Base-by-base conservation (phyloP, 129 eudicot species). In the Chrysanthemum seticuspe region DNA sequence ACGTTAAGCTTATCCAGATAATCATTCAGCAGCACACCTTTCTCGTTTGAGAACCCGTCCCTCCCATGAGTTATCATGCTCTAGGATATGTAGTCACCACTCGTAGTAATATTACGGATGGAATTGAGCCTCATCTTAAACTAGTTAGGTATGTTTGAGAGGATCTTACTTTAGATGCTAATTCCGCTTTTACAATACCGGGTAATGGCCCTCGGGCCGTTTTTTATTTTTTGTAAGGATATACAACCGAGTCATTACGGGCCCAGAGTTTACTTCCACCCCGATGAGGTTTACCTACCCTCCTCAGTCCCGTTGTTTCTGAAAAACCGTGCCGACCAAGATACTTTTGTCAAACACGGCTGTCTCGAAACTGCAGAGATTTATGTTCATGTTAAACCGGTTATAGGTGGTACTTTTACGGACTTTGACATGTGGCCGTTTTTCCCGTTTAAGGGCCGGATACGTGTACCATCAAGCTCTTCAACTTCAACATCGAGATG, bases 371-470 rank as follows among this genome's bases (percentile, higher is more conserved):
- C 85, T 34, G 85, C 91, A 0, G 87, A 90, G 84, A 80, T 94
- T 2, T 94, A 94, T 34, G 97, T 90, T 70, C 97, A 94, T 59
- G 85, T 88, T 14, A 94, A 90, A 74, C 91, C 97, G 0, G 96
- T 96, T 29, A 68, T 74, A 10, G 99, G 99, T 1, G 99, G 99
- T 13, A 88, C 87, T 21, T 90, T 86, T 68, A 94, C 97, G 0
- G 99, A 94, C 62, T 86, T 94, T 1, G 97, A 75, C 2, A 86
- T 94, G 93, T 94, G 99, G 99, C 74, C 90, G 0, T 94, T 94
- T 74, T 94, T 96, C 75, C 99, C 99, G 0, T 94, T 94, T 75
- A 94, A 94, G 48, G 99, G 99, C 15, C 99, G 0, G 77, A 87
- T 6, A 81, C 99, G 18, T 66, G 88, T 6, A 94, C 92, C 61